phyloP scores from a whole-genome alignment of 2,329 filamentous ascomycete species.

The Lasiodiplodia sp. region DNA sequence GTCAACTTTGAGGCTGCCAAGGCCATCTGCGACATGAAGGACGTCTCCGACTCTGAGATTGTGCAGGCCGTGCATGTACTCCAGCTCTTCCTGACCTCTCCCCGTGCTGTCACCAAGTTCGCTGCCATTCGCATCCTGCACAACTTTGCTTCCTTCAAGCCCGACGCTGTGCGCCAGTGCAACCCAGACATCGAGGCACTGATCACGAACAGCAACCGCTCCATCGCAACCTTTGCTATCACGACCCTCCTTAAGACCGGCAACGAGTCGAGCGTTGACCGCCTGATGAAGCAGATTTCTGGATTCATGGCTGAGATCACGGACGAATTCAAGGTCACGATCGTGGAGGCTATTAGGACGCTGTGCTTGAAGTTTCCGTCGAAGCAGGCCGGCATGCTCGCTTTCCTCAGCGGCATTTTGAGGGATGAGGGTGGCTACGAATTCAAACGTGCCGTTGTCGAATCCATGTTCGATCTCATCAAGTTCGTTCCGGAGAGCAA shows the following conservation, averaged over 20 bases:
- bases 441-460: constrained; percentile 96
- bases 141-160: constrained; percentile 96
- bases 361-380: constrained; percentile 96
- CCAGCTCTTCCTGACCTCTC: constrained; percentile 95
- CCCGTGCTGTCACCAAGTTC: constrained; percentile 95
- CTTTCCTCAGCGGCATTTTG: constrained; percentile 95
- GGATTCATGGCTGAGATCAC: constrained; percentile 99
- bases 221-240: constrained; percentile 97
- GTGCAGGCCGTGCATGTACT: constrained; percentile 92
- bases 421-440: constrained; percentile 97
- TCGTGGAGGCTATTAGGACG: constrained; percentile 96
- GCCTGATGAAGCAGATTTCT: constrained; percentile 97
- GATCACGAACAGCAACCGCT: constrained; percentile 96
- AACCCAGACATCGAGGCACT: constrained; percentile 97
- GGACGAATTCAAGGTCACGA: constrained; percentile 99
- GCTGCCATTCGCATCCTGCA: constrained; percentile 95
- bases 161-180: constrained; percentile 87
- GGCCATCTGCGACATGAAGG: constrained; percentile 93
- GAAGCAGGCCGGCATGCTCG: constrained; percentile 97
- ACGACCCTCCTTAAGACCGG: constrained; percentile 98
- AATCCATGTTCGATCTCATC: constrained; percentile 99
- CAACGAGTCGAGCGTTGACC: constrained; percentile 95
- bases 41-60: constrained; percentile 91
- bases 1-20: constrained; percentile 98
- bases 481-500: constrained; percentile 94